These are phyloP conservation scores for Conringia planisiliqua DNA, from an alignment of 345 rosid species.

Conservation along the genomic window DNA sequence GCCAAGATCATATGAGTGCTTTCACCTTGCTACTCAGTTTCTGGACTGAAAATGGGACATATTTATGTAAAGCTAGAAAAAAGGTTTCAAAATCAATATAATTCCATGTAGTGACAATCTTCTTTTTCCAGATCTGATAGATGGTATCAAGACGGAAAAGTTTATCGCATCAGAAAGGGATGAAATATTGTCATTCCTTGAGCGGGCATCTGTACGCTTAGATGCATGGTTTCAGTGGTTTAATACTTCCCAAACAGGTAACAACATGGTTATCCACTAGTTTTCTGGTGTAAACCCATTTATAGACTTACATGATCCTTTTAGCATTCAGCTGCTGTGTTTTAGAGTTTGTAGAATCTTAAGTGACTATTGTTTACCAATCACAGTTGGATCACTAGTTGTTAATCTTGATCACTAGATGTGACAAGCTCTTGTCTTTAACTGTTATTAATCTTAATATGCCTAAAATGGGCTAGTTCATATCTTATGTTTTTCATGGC, in stretches of 20 bases:
- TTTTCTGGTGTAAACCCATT: not conserved
- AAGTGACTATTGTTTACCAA: not conserved
- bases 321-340: not conserved
- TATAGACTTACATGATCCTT: not conserved
- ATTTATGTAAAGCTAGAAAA: no score
- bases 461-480: not conserved
- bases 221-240: slow-evolving; percentile 98
- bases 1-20: not conserved
- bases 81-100: not conserved
- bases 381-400: slow-evolving; percentile 6
- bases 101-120: slow-evolving; percentile 11
- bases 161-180: slow-evolving; percentile 55
- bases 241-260: slow-evolving; percentile 87
- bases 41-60: not conserved
- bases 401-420: not conserved
- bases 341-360: slow-evolving; percentile 1
- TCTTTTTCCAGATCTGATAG: slow-evolving; percentile 57
- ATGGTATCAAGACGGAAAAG: slow-evolving; percentile 56
- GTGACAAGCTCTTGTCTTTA: not conserved
- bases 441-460: not conserved
- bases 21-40: slow-evolving; percentile 17
- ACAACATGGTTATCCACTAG: not conserved
- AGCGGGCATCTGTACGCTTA: slow-evolving; percentile 72
- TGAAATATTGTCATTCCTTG: slow-evolving; percentile 69
- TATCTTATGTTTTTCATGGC: not conserved